Evolutionary conservation across 1,139 yeast genomes (phyloP).

Genomic region (Debaryomyces fabryi): DNA sequence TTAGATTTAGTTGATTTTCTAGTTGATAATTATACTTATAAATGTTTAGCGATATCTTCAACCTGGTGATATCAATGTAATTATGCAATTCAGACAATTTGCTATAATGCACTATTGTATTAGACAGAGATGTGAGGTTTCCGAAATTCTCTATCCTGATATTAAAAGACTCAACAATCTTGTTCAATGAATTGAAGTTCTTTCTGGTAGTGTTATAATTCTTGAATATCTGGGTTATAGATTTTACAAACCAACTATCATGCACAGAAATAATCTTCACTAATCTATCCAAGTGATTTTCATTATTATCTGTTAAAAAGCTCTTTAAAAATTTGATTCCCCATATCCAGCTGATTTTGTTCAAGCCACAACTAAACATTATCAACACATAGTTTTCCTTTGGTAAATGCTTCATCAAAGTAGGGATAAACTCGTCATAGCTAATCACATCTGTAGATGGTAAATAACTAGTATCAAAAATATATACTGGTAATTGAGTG

Average conservation of each 20-base stretch:
- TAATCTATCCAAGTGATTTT: constrained; percentile 51
- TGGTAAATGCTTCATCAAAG: constrained; percentile 51
- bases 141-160: constrained; percentile 11
- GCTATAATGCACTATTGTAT: constrained; percentile 38
- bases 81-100: constrained; percentile 65
- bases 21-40: constrained; percentile 50
- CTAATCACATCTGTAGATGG: constrained; percentile 56
- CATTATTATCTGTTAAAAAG: constrained; percentile 51
- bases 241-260: constrained; percentile 87
- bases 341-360: constrained; percentile 71
- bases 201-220: constrained; percentile 47
- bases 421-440: constrained; percentile 46
- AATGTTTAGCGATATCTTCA: constrained; percentile 77
- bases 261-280: constrained; percentile 78
- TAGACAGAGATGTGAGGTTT: constrained; percentile 1
- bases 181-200: constrained; percentile 32
- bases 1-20: constrained; percentile 25
- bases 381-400: constrained; percentile 60
- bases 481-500: constrained; percentile 64
- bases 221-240: constrained; percentile 72
- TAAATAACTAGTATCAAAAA: constrained; percentile 75
- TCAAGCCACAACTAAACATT: constrained; percentile 80
- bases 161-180: constrained; percentile 32
- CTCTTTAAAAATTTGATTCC: constrained; percentile 73
- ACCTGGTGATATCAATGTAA: constrained; percentile 68